Evolutionary conservation across 2,329 filamentous ascomycete genomes (phyloP), one percentile per base, ranked within the genome.

Genomic region (Colletotrichum eremochloae): DNA sequence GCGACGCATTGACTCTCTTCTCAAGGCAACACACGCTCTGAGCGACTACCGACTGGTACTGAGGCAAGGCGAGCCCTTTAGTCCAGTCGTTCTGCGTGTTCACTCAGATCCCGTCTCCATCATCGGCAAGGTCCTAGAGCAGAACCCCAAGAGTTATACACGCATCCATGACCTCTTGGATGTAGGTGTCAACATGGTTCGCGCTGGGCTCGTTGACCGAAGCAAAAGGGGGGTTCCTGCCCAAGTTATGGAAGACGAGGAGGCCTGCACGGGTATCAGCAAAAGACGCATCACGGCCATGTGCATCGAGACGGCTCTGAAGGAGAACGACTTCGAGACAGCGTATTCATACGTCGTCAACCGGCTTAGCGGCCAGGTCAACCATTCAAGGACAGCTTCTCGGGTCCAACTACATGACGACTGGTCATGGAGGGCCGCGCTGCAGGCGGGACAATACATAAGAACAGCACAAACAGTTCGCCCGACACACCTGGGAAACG

Each of bases 271-370:
- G 14, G 50, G 36, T 18, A 57, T 50, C 48, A 87, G 89, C 5
- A 90, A 92, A 77, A 89, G 88, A 60, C 89, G 93, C 40, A 90
- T 96, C 63, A 91, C 91, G 7, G 92, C 92, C 71, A 94, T 96
- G 92, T 94, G 93, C 74, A 90, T 96, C 52, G 91, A 94, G 78
- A 91, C 92, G 18, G 93, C 94, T 15, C 85, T 96, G 1, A 86
- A 86, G 12, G 93, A 95, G 78, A 91, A 95, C 74, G 94, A 91
- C 78, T 96, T 96, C 73, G 94, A 97, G 79, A 96, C 94, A 0
- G 94, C 94, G 14, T 96, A 96, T 79, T 95, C 93, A 0, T 96
- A 94, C 78, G 91, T 95, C 1, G 88, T 94, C 58, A 94, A 91
- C 77, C 89, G 92, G 31, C 85, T 96, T 0, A 85, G 86, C 9